Conservation (phyloP, 1,284 basidiomycete species). For the Cryptococcus sp. region DNA sequence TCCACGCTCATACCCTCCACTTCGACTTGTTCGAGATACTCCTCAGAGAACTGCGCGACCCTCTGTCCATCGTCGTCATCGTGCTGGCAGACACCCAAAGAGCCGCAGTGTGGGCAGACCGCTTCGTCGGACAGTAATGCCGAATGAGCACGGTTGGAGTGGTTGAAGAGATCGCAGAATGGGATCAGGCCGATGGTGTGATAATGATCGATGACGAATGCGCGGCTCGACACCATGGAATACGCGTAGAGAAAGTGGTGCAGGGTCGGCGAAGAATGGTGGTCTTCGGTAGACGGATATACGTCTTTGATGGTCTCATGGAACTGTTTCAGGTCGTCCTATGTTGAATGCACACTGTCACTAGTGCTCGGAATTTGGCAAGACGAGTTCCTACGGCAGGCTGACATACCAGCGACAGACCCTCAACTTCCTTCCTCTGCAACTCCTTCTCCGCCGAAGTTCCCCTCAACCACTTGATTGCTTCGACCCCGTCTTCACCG, state of each 20-base stretch:
- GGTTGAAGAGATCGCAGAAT: constrained; percentile 88
- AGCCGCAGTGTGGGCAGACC: constrained; percentile 81
- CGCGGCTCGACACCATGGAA: constrained; percentile 78
- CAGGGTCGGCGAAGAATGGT: constrained; percentile 45
- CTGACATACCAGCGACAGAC: constrained; percentile 28
- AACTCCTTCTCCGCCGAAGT: constrained; percentile 45
- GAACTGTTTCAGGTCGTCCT: constrained; percentile 30
- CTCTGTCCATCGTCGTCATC: constrained; percentile 55
- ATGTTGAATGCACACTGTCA: constrained; percentile 1
- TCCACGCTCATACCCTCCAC: constrained; percentile 36
- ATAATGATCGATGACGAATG: constrained; percentile 81
- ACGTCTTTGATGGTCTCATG: constrained; percentile 14
- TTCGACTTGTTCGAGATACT: constrained; percentile 11
- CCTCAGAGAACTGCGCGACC: constrained; percentile 25
- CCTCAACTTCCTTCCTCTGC: constrained; percentile 28
- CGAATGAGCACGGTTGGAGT: constrained; percentile 48
- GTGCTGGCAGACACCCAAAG: constrained; percentile 70
- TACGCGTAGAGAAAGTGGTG: constrained; percentile 70
- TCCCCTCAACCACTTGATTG: constrained; percentile 32
- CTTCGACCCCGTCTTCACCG: constrained; percentile 36
- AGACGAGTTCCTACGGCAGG: not conserved
- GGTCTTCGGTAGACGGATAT: constrained; percentile 23
- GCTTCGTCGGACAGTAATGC: constrained; percentile 68
- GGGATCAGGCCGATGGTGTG: constrained; percentile 85
- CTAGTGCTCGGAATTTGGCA: no score